Conservation (phyloP, 2,329 filamentous ascomycete species). For the Macroventuria anomochaeta region DNA sequence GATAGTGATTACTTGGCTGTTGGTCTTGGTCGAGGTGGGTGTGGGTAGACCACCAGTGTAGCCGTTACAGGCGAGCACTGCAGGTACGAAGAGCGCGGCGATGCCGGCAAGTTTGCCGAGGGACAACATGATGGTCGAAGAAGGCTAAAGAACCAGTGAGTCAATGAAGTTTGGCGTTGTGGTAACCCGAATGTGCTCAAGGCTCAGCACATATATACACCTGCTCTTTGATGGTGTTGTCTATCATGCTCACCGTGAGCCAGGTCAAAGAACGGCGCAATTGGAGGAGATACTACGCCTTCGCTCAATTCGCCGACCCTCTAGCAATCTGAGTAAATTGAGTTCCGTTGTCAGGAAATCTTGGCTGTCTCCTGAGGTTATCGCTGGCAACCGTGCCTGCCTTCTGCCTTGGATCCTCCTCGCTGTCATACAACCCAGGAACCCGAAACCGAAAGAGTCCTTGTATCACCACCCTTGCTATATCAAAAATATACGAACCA, state of each 20-base stretch:
- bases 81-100: slow-evolving; percentile 19
- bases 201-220: not conserved
- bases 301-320: slow-evolving; percentile 2
- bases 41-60: slow-evolving; percentile 24
- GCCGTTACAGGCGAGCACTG: slow-evolving; percentile 23
- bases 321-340: slow-evolving; percentile 6
- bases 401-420: not conserved
- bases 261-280: not conserved
- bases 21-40: slow-evolving; percentile 23
- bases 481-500: not conserved
- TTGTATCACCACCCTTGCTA: not conserved
- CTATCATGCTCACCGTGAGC: not conserved
- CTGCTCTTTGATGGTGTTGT: not conserved
- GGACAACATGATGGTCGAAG: slow-evolving; percentile 12
- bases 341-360: not conserved
- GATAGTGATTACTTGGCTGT: slow-evolving; percentile 26
- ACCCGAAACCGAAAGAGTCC: not conserved
- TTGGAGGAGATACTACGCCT: slow-evolving; percentile 7
- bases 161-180: too few species aligned
- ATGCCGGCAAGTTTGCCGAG: slow-evolving; percentile 12
- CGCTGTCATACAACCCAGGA: not conserved
- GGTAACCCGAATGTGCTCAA: not conserved
- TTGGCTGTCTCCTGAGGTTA: not conserved
- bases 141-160: too few species aligned
- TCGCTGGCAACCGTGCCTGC: not conserved